Evolutionary conservation across 2,329 filamentous ascomycete species (phyloP), one percentile per base, ranked within the genome.

Genomic region (Macrophomina tecta): DNA sequence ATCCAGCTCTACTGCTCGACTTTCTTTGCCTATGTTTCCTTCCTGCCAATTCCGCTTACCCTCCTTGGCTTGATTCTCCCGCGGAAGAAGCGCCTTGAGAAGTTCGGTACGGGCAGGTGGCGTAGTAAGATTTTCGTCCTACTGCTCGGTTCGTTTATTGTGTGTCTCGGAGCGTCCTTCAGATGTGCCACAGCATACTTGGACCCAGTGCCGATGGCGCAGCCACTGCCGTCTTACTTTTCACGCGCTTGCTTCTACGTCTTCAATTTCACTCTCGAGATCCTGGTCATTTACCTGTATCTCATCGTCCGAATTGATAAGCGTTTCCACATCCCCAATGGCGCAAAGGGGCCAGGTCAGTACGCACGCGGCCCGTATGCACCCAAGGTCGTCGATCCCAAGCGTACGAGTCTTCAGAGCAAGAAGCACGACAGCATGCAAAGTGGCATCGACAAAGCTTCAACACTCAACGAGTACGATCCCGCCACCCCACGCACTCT

Each of bases 231-330:
- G 5, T 91, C 89, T 85, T 94, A 89, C 75, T 86, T 92, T 72
- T 82, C 82, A 73, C 91, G 90, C 75, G 86, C 88, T 1, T 87
- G 86, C 72, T 97, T 93, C 81, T 97, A 95, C 80, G 80, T 88
- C 74, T 91, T 95, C 81, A 91, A 92, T 79, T 96, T 91, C 74
- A 82, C 81, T 16, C 82, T 94, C 45, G 93, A 97, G 78, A 80
- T 94, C 48, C 74, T 90, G 30, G 87, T 93, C 45, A 84, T 94
- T 4, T 85, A 84, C 64, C 79, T 89, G 8, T 94, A 91, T 78
- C 84, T 89, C 0, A 73, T 90, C 16, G 78, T 85, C 23, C 85
- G 93, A 38, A 88, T 95, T 69, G 93, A 97, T 76, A 83, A 84
- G 69, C 86, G 91, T 49, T 96, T 94, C 80, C 85, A 90, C 74